Evolutionary conservation across 352 stramenopile genomes (phyloP), one percentile per base, ranked within the genome.

Genomic region (Pythium scleroteichum): DNA sequence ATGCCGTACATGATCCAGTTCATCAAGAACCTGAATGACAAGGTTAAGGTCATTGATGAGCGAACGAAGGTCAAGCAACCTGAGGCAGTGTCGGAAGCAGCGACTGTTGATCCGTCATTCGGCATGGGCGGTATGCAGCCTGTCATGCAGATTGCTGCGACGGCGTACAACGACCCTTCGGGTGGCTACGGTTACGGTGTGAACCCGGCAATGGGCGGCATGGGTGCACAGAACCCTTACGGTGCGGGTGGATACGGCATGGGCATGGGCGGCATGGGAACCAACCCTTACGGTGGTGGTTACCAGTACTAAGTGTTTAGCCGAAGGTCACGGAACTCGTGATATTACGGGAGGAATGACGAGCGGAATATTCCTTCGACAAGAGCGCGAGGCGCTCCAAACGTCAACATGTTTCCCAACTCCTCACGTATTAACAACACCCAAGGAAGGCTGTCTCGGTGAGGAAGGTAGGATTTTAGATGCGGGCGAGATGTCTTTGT

Each of bases 1-100:
- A 99, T 99, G 97, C 98, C 98, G 29, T 99, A 99, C 89, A 94
- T 99, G 79, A 99, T 99, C 71, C 97, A 99, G 81, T 99, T 98
- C 59, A 86, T 99, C 56, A 96, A 97, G 68, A 97, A 99, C 73
- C 78, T 98, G 50, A 88, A 96, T 76, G 90, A 98, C 16, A 95
- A 98, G 70, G 82, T 99, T 16, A 93, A 98, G 70, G 82, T 76
- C 10, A 77, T 99, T 40, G 91, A 98, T 53, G 87, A 96, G 56
- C 86, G 89, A 69, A 97, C 88, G 26, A 79, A 83, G 68, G 78
- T 83, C 53, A 82, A 89, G 68, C 81, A 93, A 58, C 82, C 95
- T 48, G 68, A 88, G 17, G 71, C 82, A 39, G 73, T 75, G 13
- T 82, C 89, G 26, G 68, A 71, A n/a, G 54, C 77, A 2, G 59